A percentile compares a stretch with the other conserved stretches of the same genome.
Conservation (phyloP, 805 yeast genomes). For the Osmozyma mogii region DNA sequence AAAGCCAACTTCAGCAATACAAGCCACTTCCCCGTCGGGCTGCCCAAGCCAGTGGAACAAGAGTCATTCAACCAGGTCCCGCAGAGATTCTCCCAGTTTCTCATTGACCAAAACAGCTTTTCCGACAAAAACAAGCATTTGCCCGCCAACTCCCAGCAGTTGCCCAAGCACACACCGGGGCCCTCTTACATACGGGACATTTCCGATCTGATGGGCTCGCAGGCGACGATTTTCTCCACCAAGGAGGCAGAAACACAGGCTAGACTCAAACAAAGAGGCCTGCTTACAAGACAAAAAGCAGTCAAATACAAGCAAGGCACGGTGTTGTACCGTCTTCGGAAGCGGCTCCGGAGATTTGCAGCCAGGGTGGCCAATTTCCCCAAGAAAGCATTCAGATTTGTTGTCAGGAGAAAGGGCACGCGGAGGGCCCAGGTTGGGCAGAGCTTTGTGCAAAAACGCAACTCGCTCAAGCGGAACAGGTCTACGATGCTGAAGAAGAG, state of each 20-base stretch:
- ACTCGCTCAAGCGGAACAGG: conserved; percentile 12
- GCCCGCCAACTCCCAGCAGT: conserved; percentile 5
- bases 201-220: conserved; percentile 34
- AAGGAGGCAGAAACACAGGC: conserved; percentile 1
- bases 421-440: neutral
- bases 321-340: conserved; percentile 21
- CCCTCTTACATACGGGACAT: conserved; percentile 16
- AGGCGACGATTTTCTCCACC: conserved; percentile 39
- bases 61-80: conserved; percentile 28
- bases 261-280: conserved; percentile 3
- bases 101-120: conserved; percentile 26
- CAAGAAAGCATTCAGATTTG: conserved; percentile 4
- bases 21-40: neutral
- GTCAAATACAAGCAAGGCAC: conserved; percentile 29
- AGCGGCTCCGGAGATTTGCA: conserved; percentile 18
- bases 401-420: neutral
- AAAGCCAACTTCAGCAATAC: too few relatives aligned
- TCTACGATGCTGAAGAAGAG: conserved; percentile 3
- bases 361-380: conserved; percentile 14
- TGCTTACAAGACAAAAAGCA: conserved; percentile 23
- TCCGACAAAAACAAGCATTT: conserved; percentile 2
- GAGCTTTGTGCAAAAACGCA: neutral
- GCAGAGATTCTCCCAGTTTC: conserved; percentile 32
- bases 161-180: conserved; percentile 1
- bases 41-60: conserved; percentile 1